These are phyloP conservation scores for Cyclotella distinguenda DNA, from an alignment of 108 stramenopile species.

Conservation along the genomic window DNA sequence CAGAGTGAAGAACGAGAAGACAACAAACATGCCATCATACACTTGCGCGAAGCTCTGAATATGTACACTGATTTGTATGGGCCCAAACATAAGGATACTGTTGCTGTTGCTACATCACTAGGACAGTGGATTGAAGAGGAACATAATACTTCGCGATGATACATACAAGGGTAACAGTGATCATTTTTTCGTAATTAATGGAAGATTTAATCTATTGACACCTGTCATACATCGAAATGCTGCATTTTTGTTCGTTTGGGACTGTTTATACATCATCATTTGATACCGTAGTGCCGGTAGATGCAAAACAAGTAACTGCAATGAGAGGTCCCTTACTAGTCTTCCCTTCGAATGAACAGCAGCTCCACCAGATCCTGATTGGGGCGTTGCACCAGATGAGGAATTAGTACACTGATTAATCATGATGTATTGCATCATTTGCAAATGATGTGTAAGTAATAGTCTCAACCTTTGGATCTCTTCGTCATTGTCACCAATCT, in stretches of 20 bases:
- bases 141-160: constrained; percentile 21
- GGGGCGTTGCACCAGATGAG: not conserved
- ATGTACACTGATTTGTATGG: constrained; percentile 89
- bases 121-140: constrained; percentile 82
- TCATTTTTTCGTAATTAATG: too few relatives aligned
- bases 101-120: constrained; percentile 80
- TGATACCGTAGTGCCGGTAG: constrained; percentile 30
- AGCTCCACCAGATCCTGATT: not conserved
- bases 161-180: not conserved
- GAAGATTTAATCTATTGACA: not conserved
- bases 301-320: constrained; percentile 39
- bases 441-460: constrained; percentile 30
- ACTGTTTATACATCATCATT: not conserved
- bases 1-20: constrained; percentile 62
- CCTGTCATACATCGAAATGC: not conserved
- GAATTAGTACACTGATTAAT: not conserved
- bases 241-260: not conserved
- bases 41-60: constrained; percentile 78
- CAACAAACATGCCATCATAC: constrained; percentile 69
- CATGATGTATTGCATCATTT: constrained; percentile 30
- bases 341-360: constrained; percentile 15
- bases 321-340: constrained; percentile 26
- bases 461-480: constrained; percentile 18
- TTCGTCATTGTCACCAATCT: not conserved
- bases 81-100: constrained; percentile 79